phyloP scores from a whole-genome alignment of 1,139 yeast species.

The Saccharomyces hybrid region DNA sequence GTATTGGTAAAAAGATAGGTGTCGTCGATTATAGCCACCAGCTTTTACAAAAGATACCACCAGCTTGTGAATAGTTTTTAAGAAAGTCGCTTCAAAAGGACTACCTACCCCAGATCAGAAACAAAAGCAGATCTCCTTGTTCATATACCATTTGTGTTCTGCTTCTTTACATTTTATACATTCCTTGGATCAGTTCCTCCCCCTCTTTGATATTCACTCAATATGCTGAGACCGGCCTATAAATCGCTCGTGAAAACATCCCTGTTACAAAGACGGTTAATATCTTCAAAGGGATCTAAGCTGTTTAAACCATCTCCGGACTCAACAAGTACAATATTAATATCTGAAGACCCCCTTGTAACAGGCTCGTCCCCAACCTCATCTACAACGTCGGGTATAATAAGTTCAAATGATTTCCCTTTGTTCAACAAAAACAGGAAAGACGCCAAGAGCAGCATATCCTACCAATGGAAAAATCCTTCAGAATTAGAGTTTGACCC shows the following conservation, averaged over 20 bases:
- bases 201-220: neutral
- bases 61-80: neutral
- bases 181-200: neutral
- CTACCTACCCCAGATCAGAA: neutral
- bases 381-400: conserved; percentile 6
- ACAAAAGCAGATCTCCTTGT: neutral
- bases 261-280: neutral
- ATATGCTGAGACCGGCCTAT: neutral
- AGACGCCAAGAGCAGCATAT: neutral
- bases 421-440: neutral
- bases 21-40: neutral
- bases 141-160: neutral
- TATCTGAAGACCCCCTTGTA: neutral
- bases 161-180: neutral
- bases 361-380: neutral
- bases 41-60: neutral
- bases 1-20: neutral
- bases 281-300: conserved; percentile 14
- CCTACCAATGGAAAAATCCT: neutral
- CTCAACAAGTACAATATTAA: conserved; percentile 1
- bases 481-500: conserved; percentile 18
- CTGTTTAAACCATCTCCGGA: conserved; percentile 12
- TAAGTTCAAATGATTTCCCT: neutral
- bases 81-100: neutral
- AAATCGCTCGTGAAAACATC: neutral